These are phyloP conservation scores for Gynochthodes officinalis DNA, from an alignment of 257 asterid genomes.

Conservation along the genomic window DNA sequence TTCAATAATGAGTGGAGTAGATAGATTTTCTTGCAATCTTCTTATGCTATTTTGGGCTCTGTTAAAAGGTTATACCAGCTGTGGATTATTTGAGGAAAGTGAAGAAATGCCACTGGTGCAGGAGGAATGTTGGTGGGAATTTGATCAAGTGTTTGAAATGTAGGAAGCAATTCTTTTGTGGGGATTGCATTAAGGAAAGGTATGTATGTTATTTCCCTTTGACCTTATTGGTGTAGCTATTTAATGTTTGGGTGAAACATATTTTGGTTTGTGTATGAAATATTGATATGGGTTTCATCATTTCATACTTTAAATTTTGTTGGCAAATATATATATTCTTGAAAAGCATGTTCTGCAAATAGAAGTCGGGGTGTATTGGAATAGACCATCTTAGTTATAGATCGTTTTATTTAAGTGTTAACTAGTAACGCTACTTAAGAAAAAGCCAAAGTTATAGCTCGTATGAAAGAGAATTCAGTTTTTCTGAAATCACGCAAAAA, in stretches of 20 bases:
- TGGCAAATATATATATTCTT: background rate
- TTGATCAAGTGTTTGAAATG: conserved; percentile 77
- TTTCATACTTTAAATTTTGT: background rate
- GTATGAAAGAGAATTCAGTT: background rate
- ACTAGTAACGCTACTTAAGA: background rate
- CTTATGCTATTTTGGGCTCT: conserved; percentile 8
- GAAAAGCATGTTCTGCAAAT: background rate
- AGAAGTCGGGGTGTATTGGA: background rate
- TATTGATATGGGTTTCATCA: background rate
- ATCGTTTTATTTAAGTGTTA: background rate
- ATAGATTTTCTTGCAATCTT: conserved; percentile 4
- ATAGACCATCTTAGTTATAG: background rate
- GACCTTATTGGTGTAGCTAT: background rate
- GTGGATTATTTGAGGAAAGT: conserved; percentile 50
- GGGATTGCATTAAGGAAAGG: conserved; percentile 76
- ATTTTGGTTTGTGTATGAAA: background rate
- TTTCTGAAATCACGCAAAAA: background rate
- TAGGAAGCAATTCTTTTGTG: conserved; percentile 75
- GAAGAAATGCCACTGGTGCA: conserved; percentile 95
- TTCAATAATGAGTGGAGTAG: background rate
- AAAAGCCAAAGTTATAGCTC: background rate
- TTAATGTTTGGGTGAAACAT: background rate
- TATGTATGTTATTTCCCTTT: conserved; percentile 21
- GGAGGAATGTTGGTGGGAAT: conserved; percentile 39
- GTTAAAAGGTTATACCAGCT: conserved; percentile 62